Conservation (phyloP, 345 rosid species). For the Salix viminalis region DNA sequence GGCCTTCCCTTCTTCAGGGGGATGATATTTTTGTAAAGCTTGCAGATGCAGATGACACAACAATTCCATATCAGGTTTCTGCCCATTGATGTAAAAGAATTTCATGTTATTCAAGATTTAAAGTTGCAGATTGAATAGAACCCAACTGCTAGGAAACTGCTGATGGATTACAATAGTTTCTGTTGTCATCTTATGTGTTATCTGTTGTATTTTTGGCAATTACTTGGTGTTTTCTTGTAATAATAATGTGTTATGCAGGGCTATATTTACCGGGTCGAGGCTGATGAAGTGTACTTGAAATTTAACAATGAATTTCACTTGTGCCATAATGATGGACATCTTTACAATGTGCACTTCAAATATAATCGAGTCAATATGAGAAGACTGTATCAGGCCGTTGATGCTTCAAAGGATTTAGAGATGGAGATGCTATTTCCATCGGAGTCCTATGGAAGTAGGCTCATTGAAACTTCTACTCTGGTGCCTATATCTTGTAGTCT, state of each 20-base stretch:
- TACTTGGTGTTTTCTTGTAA: background rate
- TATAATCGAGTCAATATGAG: conserved; percentile 65
- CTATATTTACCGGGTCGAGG: conserved; percentile 68
- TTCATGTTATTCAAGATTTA: background rate
- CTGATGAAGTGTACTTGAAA: conserved; percentile 73
- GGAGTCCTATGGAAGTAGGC: conserved; percentile 34
- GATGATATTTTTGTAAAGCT: conserved; percentile 54
- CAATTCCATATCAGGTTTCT: conserved; percentile 46
- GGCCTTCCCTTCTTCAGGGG: conserved; percentile 87
- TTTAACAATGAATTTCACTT: conserved; percentile 55
- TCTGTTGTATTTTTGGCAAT: background rate
- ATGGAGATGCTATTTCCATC: conserved; percentile 61
- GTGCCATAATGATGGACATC: conserved; percentile 39
- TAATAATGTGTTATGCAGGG: conserved; percentile 48
- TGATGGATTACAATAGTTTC: background rate
- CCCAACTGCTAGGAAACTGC: background rate
- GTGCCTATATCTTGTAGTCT: conserved; percentile 56
- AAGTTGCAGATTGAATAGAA: background rate
- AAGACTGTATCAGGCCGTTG: conserved; percentile 71
- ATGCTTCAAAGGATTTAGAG: conserved; percentile 51
- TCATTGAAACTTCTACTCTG: conserved; percentile 41
- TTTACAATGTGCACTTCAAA: conserved; percentile 66
- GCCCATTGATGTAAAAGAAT: background rate
- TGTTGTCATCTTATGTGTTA: background rate
- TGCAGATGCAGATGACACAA: conserved; percentile 28